Base-by-base conservation (phyloP, 2,329 filamentous ascomycete species). In the Cytospora mali region DNA sequence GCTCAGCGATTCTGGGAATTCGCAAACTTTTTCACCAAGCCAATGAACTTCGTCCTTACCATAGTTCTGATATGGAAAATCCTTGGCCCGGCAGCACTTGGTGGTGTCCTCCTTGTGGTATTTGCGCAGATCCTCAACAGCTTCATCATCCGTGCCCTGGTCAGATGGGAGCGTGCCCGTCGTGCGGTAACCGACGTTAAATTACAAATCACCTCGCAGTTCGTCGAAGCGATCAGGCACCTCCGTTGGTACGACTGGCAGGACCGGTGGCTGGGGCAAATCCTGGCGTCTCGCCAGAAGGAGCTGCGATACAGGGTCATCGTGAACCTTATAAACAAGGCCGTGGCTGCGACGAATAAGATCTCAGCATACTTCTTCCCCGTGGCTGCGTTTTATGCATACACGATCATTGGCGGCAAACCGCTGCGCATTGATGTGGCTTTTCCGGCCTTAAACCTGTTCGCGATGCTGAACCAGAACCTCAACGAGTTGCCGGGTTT, bases 1-100 rank as follows among this genome's bases (percentile, higher is more conserved):
- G 85, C 91, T 3, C 91, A 94, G 70, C 79, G 90, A 50, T 95
- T 97, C 69, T 97, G 93, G 93, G 93, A 97, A 64, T 90, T 95
- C 58, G 84, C 90, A 2, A 80, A 81, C n/a, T 78, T 97, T 1
- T 78, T 96, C 48, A 88, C 88, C 3, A 91, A 90, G 65, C 93
- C 93, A 0, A 75, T 95, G 18, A 90, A 89, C 64, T 82, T 94
- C n/a, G 71, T 92, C 1, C 79, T 96, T 4, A 90, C 92, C 0
- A 82, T 91, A 14, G 76, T 87, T 14, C 81, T 97, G 6, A 87
- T 93, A 9, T 92, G 90, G 86, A 81, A 84, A 64, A 83, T 97
- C 58, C 85, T 97, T 57, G 93, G 93, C 0, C 92, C 90, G 78
- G 84, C 92, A 0, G 93, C 91, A 51, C 81, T 94, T 29, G 75